phyloP scores from a whole-genome alignment of 2,329 filamentous ascomycete genomes.

The Drechslerella stenobrocha region DNA sequence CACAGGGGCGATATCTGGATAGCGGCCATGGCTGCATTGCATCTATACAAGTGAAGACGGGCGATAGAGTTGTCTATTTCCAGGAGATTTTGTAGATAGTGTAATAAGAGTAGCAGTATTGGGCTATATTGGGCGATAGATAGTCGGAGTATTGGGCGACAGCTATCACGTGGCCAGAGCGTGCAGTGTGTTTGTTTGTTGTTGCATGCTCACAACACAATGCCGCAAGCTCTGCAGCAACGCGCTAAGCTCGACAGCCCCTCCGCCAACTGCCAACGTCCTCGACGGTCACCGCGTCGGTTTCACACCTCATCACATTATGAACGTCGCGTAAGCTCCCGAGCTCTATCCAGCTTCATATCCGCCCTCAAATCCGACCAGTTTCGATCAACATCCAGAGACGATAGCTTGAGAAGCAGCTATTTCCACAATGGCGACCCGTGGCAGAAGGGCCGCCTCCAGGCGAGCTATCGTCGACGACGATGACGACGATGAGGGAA shows the following conservation, averaged over 20 bases:
- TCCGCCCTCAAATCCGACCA: neutral
- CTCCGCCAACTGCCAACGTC: constrained; percentile 10
- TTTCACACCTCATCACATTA: too few relatives aligned
- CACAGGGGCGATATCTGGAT: too few relatives aligned
- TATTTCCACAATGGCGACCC: constrained; percentile 34
- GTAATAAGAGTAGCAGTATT: too few relatives aligned
- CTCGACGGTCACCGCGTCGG: neutral
- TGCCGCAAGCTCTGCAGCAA: constrained; percentile 16
- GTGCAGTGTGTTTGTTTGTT: constrained; percentile 18
- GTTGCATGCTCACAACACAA: constrained; percentile 41
- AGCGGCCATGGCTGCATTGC: too few relatives aligned
- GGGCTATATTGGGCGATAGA: too few relatives aligned
- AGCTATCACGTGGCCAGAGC: constrained; percentile 4
- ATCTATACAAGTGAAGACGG: too few relatives aligned
- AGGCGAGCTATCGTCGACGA: constrained; percentile 31
- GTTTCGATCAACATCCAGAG: too few relatives aligned
- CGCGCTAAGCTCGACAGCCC: constrained; percentile 30
- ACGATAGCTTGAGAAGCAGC: constrained; percentile 2
- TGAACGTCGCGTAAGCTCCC: too few relatives aligned
- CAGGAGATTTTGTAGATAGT: too few relatives aligned
- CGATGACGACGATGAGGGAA: constrained; percentile 29
- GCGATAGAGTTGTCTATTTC: too few relatives aligned
- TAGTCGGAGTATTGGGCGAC: too few relatives aligned
- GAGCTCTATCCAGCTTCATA: too few relatives aligned
- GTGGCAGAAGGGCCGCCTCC: constrained; percentile 33